Percentiles rank a stretch among this genome's conserved stretches.
These are phyloP conservation scores for Boletales sp. DNA, from an alignment of 768 basidiomycete genomes.

Conservation along the genomic window DNA sequence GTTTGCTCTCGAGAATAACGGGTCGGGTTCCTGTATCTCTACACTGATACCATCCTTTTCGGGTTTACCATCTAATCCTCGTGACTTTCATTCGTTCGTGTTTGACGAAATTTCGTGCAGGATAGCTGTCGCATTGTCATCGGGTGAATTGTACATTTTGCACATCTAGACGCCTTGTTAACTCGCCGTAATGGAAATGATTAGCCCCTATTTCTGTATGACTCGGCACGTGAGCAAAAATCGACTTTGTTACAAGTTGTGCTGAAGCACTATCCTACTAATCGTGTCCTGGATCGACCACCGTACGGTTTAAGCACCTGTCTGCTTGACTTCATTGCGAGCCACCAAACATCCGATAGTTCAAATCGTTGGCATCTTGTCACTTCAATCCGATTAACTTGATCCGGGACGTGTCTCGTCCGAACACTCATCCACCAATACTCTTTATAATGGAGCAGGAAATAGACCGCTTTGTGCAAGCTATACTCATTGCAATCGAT, in stretches of 20 bases:
- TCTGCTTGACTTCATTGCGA: background rate
- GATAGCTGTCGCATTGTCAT: constrained; percentile 48
- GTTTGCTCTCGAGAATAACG: constrained; percentile 33
- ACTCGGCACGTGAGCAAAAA: constrained; percentile 24
- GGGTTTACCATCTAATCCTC: constrained; percentile 49
- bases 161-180: constrained; percentile 29
- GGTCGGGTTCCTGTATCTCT: constrained; percentile 6
- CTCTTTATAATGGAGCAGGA: constrained; percentile 61
- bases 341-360: constrained; percentile 2
- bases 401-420: constrained; percentile 17
- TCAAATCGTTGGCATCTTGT: background rate
- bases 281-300: constrained; percentile 5
- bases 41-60: constrained; percentile 44
- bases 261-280: background rate
- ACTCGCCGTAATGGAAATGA: background rate
- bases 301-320: background rate
- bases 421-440: constrained; percentile 11
- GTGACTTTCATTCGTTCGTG: constrained; percentile 42
- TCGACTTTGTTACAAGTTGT: constrained; percentile 5
- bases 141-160: constrained; percentile 52
- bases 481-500: constrained; percentile 86
- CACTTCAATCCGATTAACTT: background rate
- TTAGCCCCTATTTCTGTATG: constrained; percentile 16
- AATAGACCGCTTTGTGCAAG: constrained; percentile 74
- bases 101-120: constrained; percentile 57